These are phyloP conservation scores for Aquanectria penicillioides DNA, from an alignment of 2,329 filamentous ascomycete genomes.

Conservation along the genomic window DNA sequence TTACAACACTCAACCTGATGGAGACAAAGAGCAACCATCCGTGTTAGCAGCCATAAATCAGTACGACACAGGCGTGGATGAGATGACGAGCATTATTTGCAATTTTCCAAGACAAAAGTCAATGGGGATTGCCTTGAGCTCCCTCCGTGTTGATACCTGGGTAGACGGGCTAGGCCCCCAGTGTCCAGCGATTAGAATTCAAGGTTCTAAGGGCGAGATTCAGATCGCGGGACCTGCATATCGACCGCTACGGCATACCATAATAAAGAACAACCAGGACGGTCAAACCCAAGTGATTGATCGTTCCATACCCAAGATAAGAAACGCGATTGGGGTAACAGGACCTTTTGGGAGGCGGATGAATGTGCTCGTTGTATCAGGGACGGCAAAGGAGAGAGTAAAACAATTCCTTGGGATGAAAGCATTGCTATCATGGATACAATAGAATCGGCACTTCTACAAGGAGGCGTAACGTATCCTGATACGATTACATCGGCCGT, in stretches of 20 bases:
- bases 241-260: conserved; percentile 52
- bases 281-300: neutral
- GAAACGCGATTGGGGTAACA: too few species aligned
- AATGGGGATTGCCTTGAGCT: conserved; percentile 62
- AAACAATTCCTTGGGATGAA: too few species aligned
- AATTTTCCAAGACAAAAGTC: conserved; percentile 70
- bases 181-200: conserved; percentile 62
- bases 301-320: neutral
- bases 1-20: conserved; percentile 4
- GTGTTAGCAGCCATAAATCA: conserved; percentile 1
- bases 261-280: neutral
- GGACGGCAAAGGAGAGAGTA: too few species aligned
- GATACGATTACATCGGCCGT: too few species aligned
- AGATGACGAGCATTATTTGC: conserved; percentile 75
- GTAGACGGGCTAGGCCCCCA: too few species aligned
- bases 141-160: conserved; percentile 69
- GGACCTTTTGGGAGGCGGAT: too few species aligned
- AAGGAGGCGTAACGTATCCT: too few species aligned
- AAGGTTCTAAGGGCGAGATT: conserved; percentile 62
- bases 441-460: too few species aligned
- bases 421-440: too few species aligned
- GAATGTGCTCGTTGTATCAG: too few species aligned
- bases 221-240: conserved; percentile 13
- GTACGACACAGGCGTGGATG: conserved; percentile 49
- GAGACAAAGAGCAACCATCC: neutral